Percentiles rank a stretch among this genome's conserved stretches.
phyloP scores from a whole-genome alignment of 2,329 filamentous ascomycete species.

The Scytalidium sp. region DNA sequence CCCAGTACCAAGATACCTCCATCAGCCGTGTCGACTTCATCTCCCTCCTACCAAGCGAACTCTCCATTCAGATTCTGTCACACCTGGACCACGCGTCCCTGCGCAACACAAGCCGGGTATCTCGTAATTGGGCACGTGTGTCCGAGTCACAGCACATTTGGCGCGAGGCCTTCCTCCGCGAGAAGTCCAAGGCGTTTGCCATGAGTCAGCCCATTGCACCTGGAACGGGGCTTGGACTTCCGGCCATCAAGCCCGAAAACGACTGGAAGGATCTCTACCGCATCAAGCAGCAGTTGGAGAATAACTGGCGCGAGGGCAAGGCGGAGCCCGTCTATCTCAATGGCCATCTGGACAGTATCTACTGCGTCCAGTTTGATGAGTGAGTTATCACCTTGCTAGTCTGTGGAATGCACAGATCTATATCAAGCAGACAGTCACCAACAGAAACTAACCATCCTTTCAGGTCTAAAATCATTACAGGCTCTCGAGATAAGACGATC shows the following conservation, averaged over 20 bases:
- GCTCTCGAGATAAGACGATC: conserved; percentile 92
- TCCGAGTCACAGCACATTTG: conserved; percentile 56
- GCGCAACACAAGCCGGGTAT: conserved; percentile 47
- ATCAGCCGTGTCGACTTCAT: conserved; percentile 60
- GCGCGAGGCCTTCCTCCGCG: conserved; percentile 60
- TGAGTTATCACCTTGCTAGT: conserved; percentile 40
- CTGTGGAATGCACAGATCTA: no score
- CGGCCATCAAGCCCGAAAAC: conserved; percentile 54
- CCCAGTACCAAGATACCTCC: conserved; percentile 34
- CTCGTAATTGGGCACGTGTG: conserved; percentile 44
- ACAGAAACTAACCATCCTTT: conserved; percentile 32
- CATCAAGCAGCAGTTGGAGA: conserved; percentile 71
- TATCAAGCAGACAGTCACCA: neutral
- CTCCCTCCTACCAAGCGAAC: conserved; percentile 50
- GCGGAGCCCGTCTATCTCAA: conserved; percentile 85
- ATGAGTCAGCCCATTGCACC: conserved; percentile 50
- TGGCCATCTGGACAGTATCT: conserved; percentile 93
- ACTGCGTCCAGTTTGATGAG: conserved; percentile 98
- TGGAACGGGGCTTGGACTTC: conserved; percentile 56
- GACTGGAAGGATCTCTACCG: conserved; percentile 87
- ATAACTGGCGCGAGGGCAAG: conserved; percentile 75
- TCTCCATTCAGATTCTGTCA: conserved; percentile 57
- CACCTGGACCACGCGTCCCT: conserved; percentile 53
- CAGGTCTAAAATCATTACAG: conserved; percentile 92
- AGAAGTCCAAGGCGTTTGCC: conserved; percentile 59